Evolutionary conservation across 2,329 filamentous ascomycete species (phyloP).

Genomic region (Aspergillus ochraceus): DNA sequence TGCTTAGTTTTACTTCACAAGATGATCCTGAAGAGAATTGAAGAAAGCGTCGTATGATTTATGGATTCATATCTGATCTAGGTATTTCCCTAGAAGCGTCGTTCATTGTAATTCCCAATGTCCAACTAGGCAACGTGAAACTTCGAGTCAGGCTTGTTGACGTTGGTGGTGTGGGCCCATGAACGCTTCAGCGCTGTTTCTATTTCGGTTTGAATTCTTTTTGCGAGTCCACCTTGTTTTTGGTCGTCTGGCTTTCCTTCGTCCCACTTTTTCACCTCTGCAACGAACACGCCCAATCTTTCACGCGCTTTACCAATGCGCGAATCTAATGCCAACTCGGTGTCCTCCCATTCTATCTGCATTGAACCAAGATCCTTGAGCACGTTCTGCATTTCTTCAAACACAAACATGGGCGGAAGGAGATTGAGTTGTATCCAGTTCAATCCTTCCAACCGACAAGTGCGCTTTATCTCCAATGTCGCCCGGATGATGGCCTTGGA

Average conservation of each 20-base stretch:
- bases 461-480: constrained; percentile 17
- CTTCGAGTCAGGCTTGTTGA: not conserved
- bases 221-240: not conserved
- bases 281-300: not conserved
- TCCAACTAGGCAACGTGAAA: not conserved
- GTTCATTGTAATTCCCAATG: not conserved
- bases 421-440: constrained; percentile 25
- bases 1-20: not conserved
- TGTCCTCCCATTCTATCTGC: constrained; percentile 12
- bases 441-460: constrained; percentile 19
- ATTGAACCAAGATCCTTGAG: constrained; percentile 16
- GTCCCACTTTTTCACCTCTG: not conserved
- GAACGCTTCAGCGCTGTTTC: not conserved
- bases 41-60: not conserved
- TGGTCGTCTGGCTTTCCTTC: not conserved
- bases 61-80: not conserved
- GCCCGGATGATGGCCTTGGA: constrained; percentile 15
- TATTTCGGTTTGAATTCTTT: not conserved
- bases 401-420: constrained; percentile 21
- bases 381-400: constrained; percentile 23
- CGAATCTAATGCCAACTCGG: not conserved
- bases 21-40: not conserved
- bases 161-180: not conserved
- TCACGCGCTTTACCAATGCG: too few relatives aligned
- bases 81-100: too few relatives aligned